These are phyloP conservation scores for Xylaria sp. DNA, from an alignment of 2,329 filamentous ascomycete species.

Conservation along the genomic window DNA sequence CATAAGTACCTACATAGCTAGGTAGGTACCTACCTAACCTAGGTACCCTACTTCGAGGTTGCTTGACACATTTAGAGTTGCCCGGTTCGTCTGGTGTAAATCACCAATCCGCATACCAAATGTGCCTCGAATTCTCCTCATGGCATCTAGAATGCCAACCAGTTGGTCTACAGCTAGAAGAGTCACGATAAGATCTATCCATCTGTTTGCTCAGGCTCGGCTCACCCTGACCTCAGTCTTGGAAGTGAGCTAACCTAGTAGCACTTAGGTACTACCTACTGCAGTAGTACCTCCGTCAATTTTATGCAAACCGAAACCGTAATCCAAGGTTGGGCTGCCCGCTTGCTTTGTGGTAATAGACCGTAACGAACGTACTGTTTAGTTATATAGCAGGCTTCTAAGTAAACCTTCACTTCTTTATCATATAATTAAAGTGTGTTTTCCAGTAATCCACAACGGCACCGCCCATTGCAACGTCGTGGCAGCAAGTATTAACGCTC, in stretches of 20 bases:
- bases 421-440: not conserved
- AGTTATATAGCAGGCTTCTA: not conserved
- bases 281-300: too few species aligned
- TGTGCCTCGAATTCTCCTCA: not conserved
- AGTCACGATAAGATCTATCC: too few species aligned
- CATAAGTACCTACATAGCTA: not conserved
- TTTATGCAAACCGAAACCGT: not conserved
- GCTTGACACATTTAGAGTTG: too few species aligned
- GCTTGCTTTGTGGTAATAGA: too few species aligned
- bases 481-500: not conserved
- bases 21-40: not conserved
- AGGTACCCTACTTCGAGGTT: too few species aligned
- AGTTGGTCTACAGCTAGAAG: not conserved
- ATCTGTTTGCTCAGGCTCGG: conserved; percentile 25
- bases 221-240: not conserved
- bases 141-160: not conserved
- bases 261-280: too few species aligned
- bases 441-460: not conserved
- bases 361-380: too few species aligned
- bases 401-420: not conserved
- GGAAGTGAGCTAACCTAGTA: too few species aligned
- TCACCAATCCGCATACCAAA: not conserved
- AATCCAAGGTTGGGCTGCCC: too few species aligned
- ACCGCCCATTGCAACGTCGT: not conserved
- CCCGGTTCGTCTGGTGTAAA: not conserved